Percentiles rank a stretch among this genome's conserved stretches.
Evolutionary conservation across 2,329 filamentous ascomycete species (phyloP).

Genomic region (Leptosphaerulina australis): DNA sequence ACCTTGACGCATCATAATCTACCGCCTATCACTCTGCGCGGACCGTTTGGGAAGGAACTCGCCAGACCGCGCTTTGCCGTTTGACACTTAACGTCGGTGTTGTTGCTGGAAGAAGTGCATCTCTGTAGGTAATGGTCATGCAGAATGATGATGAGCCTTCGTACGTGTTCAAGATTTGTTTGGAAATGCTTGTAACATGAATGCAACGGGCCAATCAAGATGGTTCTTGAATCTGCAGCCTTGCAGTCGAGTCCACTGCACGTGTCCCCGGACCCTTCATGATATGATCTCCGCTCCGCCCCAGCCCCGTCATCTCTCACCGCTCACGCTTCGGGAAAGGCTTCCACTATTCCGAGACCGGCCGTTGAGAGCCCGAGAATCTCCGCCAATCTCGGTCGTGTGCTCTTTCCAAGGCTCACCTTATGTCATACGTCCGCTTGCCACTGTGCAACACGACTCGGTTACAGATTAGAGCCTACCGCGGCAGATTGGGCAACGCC

Average conservation of each 20-base stretch:
- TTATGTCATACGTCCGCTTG: constrained; percentile 28
- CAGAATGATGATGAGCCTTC: constrained; percentile 4
- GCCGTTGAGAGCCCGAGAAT: constrained; percentile 13
- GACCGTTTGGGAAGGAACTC: constrained; percentile 15
- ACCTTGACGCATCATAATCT: constrained; percentile 26
- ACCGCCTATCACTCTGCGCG: constrained; percentile 21
- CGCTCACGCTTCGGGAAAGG: constrained; percentile 35
- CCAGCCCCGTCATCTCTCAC: constrained; percentile 22
- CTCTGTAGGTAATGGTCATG: constrained; percentile 11
- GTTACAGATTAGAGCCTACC: constrained; percentile 14
- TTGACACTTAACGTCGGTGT: constrained; percentile 12
- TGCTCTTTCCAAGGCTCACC: constrained; percentile 7
- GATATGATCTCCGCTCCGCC: constrained; percentile 35
- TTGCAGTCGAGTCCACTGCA: constrained; percentile 23
- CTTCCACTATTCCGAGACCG: constrained; percentile 31
- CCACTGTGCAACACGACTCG: constrained; percentile 19
- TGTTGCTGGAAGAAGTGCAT: constrained; percentile 12
- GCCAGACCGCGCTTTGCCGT: constrained; percentile 17
- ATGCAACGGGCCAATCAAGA: background rate
- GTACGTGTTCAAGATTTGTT: background rate
- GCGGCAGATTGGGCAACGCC: constrained; percentile 21
- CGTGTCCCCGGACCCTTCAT: constrained; percentile 24
- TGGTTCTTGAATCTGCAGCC: constrained; percentile 16
- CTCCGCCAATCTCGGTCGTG: constrained; percentile 28
- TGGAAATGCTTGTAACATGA: constrained; percentile 11